Conservation (phyloP, 305 asterid species). For the Fraxinus floribunda region DNA sequence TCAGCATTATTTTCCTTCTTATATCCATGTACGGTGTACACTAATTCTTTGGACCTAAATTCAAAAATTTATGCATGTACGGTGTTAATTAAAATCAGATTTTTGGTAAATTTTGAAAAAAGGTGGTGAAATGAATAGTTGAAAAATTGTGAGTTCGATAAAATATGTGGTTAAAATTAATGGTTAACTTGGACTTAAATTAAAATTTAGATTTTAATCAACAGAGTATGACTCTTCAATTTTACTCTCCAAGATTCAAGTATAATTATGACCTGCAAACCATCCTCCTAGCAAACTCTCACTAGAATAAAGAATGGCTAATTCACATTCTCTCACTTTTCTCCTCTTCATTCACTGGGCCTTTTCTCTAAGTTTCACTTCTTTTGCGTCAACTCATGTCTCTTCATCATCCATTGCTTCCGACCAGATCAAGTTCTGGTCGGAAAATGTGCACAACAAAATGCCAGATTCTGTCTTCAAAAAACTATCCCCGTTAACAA, state of each 20-base stretch:
- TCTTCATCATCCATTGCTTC: constrained; percentile 24
- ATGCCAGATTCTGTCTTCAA: constrained; percentile 32
- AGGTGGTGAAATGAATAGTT: no score
- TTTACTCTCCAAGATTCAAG: not conserved
- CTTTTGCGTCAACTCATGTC: not conserved
- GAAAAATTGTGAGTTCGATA: no score
- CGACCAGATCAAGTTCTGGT: constrained; percentile 34
- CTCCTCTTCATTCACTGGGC: not conserved
- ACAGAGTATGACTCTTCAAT: no score
- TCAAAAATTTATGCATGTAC: not conserved
- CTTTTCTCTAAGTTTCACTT: not conserved
- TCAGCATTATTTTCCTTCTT: not conserved
- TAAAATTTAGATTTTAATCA: no score
- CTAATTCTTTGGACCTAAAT: not conserved
- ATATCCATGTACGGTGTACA: not conserved
- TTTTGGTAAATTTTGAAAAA: no score
- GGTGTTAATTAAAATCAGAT: no score
- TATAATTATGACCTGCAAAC: not conserved
- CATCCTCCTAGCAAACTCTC: not conserved
- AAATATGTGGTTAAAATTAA: no score
- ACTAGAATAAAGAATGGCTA: not conserved
- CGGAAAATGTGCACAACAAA: constrained; percentile 30
- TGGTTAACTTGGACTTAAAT: no score
- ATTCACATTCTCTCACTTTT: not conserved
- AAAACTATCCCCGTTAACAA: constrained; percentile 32